A percentile compares a stretch with the other conserved stretches of the same genome.
Evolutionary conservation across 2,329 filamentous ascomycete genomes (phyloP).

Genomic region (Calonectria pauciramosa): DNA sequence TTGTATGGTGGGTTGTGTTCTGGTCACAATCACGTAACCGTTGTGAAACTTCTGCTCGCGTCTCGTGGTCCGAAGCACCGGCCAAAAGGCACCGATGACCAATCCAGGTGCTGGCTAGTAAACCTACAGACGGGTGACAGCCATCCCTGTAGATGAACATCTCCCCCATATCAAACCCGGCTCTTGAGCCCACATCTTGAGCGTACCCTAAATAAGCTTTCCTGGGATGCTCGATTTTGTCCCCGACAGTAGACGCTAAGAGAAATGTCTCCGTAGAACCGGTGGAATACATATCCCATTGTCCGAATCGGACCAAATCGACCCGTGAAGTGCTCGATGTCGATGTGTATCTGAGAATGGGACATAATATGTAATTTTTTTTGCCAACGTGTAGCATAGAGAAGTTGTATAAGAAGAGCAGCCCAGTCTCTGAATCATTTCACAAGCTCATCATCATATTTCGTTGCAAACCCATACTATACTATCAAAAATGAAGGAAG

Average conservation of each 20-base stretch:
- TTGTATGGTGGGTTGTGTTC: background rate
- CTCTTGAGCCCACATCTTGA: background rate
- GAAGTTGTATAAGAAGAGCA: background rate
- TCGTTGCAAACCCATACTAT: background rate
- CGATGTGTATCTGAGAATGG: background rate
- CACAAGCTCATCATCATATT: background rate
- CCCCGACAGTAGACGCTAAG: background rate
- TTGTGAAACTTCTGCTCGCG: background rate
- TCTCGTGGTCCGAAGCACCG: background rate
- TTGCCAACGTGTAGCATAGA: background rate
- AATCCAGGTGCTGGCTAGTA: accelerated
- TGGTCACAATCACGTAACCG: background rate
- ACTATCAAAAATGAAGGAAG: background rate
- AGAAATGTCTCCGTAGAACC: background rate
- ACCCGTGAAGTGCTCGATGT: background rate
- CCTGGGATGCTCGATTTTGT: background rate
- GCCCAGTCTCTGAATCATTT: background rate
- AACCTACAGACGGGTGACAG: background rate
- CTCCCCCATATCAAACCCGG: background rate
- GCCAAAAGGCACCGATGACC: background rate
- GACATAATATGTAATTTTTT: background rate
- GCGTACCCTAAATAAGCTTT: background rate
- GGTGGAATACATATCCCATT: background rate
- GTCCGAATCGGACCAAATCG: background rate
- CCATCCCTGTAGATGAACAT: background rate